Base-by-base conservation (phyloP, 306 rosid species). In the Calophaca sinica region DNA sequence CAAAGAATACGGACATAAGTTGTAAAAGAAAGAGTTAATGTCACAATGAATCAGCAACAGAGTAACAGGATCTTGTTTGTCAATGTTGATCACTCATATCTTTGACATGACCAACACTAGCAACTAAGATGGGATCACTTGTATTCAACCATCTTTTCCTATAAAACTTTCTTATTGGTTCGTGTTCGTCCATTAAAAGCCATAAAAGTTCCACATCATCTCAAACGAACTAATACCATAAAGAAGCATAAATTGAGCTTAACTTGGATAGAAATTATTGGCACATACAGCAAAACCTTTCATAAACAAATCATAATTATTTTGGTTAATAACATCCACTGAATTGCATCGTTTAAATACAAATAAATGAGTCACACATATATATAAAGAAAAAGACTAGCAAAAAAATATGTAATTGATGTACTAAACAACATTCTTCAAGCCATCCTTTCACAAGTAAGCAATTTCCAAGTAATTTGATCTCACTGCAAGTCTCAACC, bases 401-500 rank as follows among this genome's bases (percentile, higher is more conserved):
- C 9, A 26, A 74, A 50, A 50, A 38, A 14, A 5, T 12, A n/a
- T 38, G 59, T 39, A 39, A 20, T 20, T 20, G 26, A 20, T 20
- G 26, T 20, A 20, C 26, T 20, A 77, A 9, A 49, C 13, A 6
- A 31, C 61, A 79, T 46, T 64, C 66, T 55, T 44, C 52, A 44
- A 72, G 29, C 45, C 45, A 51, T 80, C 44, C 33, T 64, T 75
- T 46, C 57, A 79, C 36, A 74, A 63, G 61, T 50, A 54, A 79
- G 61, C 81, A 38, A 73, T 32, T 62, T 64, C 5, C 4, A 62
- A 50, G 70, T 42, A 55, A 76, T 39, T 60, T 29, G 7, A 61
- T 44, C 42, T 45, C 26, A 61, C 62, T 13, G 20, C 54, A 69
- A 45, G 6, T 65, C 54, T 80, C 79, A 70, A 79, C 14, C 52